Evolutionary conservation across 768 basidiomycete species (phyloP), one percentile per base, ranked within the genome.

Genomic region (Suillus plorans): DNA sequence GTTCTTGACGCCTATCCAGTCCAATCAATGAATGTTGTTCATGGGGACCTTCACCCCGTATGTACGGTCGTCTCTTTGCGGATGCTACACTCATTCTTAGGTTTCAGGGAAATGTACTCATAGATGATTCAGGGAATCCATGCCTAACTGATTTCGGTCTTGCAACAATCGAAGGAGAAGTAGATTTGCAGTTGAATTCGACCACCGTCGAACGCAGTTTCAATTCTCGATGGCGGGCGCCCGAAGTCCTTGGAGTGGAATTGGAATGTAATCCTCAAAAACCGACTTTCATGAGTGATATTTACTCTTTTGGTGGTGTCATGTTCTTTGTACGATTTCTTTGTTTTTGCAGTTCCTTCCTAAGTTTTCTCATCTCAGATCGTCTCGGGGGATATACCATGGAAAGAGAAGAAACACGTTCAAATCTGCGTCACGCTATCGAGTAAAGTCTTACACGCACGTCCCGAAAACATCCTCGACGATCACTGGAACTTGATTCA

Each of bases 371-470:
- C 25, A 3, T 4, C 50, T 9, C 1, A 50, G 50, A 28, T 28
- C 0, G 1, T 18, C 25, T 52, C 50, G 7, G 50, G 50, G 9
- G 28, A 20, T 20, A 8, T 31, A 0, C 52, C 28, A 53, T 53
- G 52, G 28, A 53, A 53, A 31, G 28, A 53, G 4, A 52, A 18
- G 28, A 31, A 10, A 0, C 20, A 4, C 0, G 0, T 1, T 52
- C 50, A 52, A 1, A 52, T 52, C 1, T 8, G 1, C 16, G 2
- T 52, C 5, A 4, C 3, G 16, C 50, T 52, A 28, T 8, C 50
- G 1, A 4, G 2, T 0, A 10, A 2, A 18, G 28, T 4, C 0
- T 2, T 2, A 4, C 28, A 4, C 2, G 4, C 50, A 2, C 28
- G 28, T 4, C 50, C 50, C 2, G 3, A 18, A 0, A 52, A 28